Percentiles rank a stretch among this genome's conserved stretches.
These are phyloP conservation scores for Lactifluus volemus DNA, from an alignment of 768 basidiomycete genomes.

Conservation along the genomic window DNA sequence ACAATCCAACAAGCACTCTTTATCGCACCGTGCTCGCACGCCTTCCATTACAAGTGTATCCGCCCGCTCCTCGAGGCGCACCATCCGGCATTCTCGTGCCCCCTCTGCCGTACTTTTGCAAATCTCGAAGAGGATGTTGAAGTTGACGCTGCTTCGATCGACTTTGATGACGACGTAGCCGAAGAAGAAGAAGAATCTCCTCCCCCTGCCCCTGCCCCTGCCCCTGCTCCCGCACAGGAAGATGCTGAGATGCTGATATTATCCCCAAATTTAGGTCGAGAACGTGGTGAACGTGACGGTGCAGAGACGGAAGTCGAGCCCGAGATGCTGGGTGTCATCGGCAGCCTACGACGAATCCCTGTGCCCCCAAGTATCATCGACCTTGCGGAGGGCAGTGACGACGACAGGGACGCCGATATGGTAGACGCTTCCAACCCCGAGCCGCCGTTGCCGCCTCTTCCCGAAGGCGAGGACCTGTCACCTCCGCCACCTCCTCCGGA, in stretches of 20 bases:
- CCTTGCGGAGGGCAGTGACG: slow-evolving; percentile 13
- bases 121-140: slow-evolving; percentile 96
- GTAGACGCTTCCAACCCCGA: slow-evolving; percentile 1
- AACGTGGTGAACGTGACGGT: slow-evolving; percentile 9
- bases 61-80: slow-evolving; percentile 83
- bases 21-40: slow-evolving; percentile 95
- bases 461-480: background rate
- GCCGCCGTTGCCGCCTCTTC: slow-evolving; percentile 11
- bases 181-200: background rate
- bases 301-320: slow-evolving; percentile 17
- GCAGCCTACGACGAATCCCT: slow-evolving; percentile 5
- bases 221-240: background rate
- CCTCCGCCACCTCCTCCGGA: slow-evolving; percentile 4
- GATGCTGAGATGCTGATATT: slow-evolving; percentile 12
- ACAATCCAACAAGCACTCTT: slow-evolving; percentile 94
- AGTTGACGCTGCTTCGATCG: slow-evolving; percentile 31
- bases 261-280: slow-evolving; percentile 7
- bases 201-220: background rate
- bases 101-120: slow-evolving; percentile 89
- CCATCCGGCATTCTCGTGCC: slow-evolving; percentile 90
- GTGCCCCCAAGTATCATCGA: slow-evolving; percentile 15
- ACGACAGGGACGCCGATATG: slow-evolving; percentile 15
- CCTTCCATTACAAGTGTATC: slow-evolving; percentile 96
- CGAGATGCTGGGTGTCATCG: background rate
- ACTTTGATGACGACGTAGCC: background rate